A percentile compares a stretch with the other conserved stretches of the same genome.
Evolutionary conservation across 371 early-diverging fungal species (phyloP).

Genomic region (Ordospora colligata): DNA sequence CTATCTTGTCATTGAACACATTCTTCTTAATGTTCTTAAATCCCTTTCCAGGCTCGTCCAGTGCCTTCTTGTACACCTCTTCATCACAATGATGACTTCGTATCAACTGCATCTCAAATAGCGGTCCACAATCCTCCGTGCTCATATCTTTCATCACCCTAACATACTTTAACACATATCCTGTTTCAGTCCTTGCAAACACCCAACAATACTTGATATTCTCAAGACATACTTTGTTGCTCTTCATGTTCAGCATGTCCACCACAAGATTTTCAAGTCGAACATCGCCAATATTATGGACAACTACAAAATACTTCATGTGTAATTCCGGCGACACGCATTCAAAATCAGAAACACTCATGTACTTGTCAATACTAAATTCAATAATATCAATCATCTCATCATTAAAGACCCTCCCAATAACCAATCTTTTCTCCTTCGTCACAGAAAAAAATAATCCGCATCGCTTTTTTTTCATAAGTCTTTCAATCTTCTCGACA

Average conservation of each 20-base stretch:
- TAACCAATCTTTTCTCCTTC: slow-evolving; percentile 1
- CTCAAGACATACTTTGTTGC: slow-evolving; percentile 21
- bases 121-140: slow-evolving; percentile 44
- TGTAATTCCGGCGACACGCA: slow-evolving; percentile 11
- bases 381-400: slow-evolving; percentile 41
- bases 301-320: slow-evolving; percentile 32
- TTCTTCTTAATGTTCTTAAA: slow-evolving; percentile 42
- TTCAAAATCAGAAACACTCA: slow-evolving; percentile 18
- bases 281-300: slow-evolving; percentile 3
- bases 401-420: slow-evolving; percentile 40
- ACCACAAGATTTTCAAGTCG: slow-evolving; percentile 31
- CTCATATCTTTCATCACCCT: slow-evolving; percentile 21
- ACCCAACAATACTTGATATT: slow-evolving; percentile 41
- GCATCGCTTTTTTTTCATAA: slow-evolving; percentile 28
- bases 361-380: slow-evolving; percentile 26
- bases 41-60: neutral
- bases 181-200: slow-evolving; percentile 5
- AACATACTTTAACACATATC: slow-evolving; percentile 36
- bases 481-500: neutral
- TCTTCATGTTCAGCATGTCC: slow-evolving; percentile 37
- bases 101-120: slow-evolving; percentile 31
- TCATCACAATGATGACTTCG: slow-evolving; percentile 30
- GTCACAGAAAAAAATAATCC: slow-evolving; percentile 21
- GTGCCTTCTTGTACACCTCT: slow-evolving; percentile 23
- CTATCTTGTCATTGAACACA: slow-evolving; percentile 46